A percentile compares a stretch with the other conserved stretches of the same genome.
Conservation (phyloP, 2,329 filamentous ascomycete species). For the Beauveria scarabaeidicola region DNA sequence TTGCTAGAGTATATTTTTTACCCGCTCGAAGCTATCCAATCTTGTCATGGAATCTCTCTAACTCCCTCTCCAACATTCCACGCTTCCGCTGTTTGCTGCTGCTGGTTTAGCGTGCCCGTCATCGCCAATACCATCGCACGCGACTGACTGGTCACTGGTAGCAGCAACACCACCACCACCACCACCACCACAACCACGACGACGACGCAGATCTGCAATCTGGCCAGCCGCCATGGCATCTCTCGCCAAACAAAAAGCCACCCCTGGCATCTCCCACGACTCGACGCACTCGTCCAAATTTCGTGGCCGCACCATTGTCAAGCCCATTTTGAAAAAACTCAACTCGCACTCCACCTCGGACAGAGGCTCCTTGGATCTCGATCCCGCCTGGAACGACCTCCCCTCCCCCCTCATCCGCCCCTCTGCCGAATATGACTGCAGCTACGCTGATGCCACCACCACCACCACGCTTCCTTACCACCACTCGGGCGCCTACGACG, state of each 20-base stretch:
- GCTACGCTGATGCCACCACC: slow-evolving; percentile 8
- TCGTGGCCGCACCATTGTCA: slow-evolving; percentile 41
- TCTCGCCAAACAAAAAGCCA: background rate
- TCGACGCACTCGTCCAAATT: slow-evolving; percentile 28
- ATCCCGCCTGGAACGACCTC: slow-evolving; percentile 52
- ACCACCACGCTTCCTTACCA: too few relatives aligned
- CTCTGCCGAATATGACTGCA: slow-evolving; percentile 18
- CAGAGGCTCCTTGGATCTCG: slow-evolving; percentile 55
- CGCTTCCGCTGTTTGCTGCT: background rate
- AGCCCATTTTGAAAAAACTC: slow-evolving; percentile 55
- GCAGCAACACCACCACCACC: background rate
- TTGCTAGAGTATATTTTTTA: background rate
- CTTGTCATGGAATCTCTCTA: slow-evolving; percentile 2
- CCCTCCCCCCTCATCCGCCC: slow-evolving; percentile 22
- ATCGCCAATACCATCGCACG: background rate
- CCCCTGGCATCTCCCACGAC: background rate
- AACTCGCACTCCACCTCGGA: slow-evolving; percentile 40
- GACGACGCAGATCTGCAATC: background rate
- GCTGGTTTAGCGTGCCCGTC: background rate
- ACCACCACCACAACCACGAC: background rate
- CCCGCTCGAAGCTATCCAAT: background rate
- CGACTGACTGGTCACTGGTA: background rate
- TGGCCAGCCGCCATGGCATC: background rate
- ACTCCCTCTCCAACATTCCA: background rate
- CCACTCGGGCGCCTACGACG: slow-evolving; percentile 12